phyloP scores from a whole-genome alignment of 2,329 filamentous ascomycete species.

The Colletotrichum salicis region DNA sequence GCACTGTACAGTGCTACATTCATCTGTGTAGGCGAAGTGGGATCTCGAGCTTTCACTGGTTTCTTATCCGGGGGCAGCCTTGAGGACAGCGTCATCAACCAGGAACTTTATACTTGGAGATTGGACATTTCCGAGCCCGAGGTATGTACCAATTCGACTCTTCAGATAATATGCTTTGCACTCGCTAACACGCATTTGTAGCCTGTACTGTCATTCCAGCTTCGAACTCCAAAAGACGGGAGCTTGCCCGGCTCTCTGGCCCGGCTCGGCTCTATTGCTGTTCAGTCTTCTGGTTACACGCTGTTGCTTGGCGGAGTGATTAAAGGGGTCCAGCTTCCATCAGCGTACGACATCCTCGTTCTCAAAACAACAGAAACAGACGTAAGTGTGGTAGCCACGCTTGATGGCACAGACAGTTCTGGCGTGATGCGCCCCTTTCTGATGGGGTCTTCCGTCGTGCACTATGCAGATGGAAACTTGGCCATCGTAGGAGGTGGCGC shows the following conservation, averaged over 20 bases:
- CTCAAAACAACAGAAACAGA: constrained; percentile 40
- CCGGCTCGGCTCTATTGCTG: constrained; percentile 56
- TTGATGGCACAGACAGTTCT: constrained; percentile 48
- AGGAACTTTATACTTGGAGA: constrained; percentile 74
- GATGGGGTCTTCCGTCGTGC: constrained; percentile 71
- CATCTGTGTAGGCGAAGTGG: constrained; percentile 39
- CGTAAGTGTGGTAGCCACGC: constrained; percentile 47
- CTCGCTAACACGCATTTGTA: not conserved
- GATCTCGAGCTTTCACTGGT: constrained; percentile 59
- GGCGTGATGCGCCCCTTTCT: constrained; percentile 68
- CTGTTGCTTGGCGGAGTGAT: constrained; percentile 57
- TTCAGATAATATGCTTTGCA: not conserved
- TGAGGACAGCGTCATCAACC: constrained; percentile 69
- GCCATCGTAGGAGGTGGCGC: constrained; percentile 82
- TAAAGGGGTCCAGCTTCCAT: constrained; percentile 52
- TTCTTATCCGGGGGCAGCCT: constrained; percentile 79
- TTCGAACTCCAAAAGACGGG: not conserved
- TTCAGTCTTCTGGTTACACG: constrained; percentile 43
- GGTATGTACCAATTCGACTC: constrained; percentile 44
- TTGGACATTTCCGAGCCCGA: constrained; percentile 53
- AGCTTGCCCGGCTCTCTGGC: constrained; percentile 36
- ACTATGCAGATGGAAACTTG: constrained; percentile 59
- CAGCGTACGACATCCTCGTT: constrained; percentile 62
- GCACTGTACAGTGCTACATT: constrained; percentile 58
- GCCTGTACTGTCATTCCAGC: constrained; percentile 17